These are phyloP conservation scores for Zelopaecilomyces penicillatus DNA, from an alignment of 2,329 filamentous ascomycete species.

Conservation along the genomic window DNA sequence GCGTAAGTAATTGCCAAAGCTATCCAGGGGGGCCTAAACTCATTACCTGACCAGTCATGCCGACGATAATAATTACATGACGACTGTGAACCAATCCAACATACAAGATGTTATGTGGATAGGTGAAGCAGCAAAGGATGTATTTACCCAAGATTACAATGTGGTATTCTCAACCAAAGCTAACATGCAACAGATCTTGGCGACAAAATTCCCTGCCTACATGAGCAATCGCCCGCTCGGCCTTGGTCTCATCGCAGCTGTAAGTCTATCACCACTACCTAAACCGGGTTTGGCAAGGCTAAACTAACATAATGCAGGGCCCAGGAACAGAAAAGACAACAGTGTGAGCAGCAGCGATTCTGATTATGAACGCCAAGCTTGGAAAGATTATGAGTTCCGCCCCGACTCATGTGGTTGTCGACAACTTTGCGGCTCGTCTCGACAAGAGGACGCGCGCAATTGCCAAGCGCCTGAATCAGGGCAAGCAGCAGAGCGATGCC, in stretches of 20 bases:
- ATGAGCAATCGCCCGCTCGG: slow-evolving; percentile 7
- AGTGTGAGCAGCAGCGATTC: not conserved
- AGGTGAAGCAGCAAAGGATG: not conserved
- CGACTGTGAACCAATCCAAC: slow-evolving; percentile 2
- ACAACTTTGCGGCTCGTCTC: slow-evolving; percentile 6
- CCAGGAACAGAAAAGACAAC: slow-evolving; percentile 13
- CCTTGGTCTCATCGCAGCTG: slow-evolving; percentile 9
- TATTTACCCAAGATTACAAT: too few species aligned
- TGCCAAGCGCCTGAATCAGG: slow-evolving; percentile 3
- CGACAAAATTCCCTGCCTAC: slow-evolving; percentile 3
- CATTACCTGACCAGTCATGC: too few species aligned
- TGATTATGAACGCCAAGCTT: slow-evolving; percentile 7
- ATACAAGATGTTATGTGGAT: slow-evolving; percentile 10
- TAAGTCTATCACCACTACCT: slow-evolving; percentile 3
- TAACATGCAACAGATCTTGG: not conserved
- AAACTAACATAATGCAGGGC: slow-evolving; percentile 2
- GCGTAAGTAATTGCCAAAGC: too few species aligned
- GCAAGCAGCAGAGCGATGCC: not conserved
- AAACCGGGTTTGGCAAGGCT: not conserved
- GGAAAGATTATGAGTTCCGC: slow-evolving; percentile 7
- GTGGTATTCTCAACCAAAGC: too few species aligned
- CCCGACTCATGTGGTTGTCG: slow-evolving; percentile 1
- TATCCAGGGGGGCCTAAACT: too few species aligned
- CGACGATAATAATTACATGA: slow-evolving; percentile 3
- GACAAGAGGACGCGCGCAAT: not conserved